These are phyloP conservation scores for Osmozyma mogii DNA, from an alignment of 805 yeast genomes.

Conservation along the genomic window DNA sequence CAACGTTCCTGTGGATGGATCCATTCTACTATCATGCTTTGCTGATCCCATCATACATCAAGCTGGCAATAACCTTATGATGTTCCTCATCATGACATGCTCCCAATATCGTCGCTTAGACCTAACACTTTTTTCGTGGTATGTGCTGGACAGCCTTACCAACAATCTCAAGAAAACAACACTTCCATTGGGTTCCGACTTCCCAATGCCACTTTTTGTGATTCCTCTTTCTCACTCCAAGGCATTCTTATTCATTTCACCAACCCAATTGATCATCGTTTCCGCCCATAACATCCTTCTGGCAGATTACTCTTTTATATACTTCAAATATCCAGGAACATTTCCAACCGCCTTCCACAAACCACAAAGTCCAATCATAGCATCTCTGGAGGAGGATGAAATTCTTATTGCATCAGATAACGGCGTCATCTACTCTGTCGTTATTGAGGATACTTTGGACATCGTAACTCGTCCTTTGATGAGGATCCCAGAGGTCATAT, in stretches of 20 bases:
- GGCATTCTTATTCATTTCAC: slow-evolving; percentile 32
- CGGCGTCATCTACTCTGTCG: slow-evolving; percentile 26
- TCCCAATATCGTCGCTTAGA: slow-evolving; percentile 30
- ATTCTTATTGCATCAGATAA: slow-evolving; percentile 26
- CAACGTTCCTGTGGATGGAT: slow-evolving; percentile 35
- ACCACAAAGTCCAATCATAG: slow-evolving; percentile 15
- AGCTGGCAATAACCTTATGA: slow-evolving; percentile 18
- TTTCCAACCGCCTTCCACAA: slow-evolving; percentile 36
- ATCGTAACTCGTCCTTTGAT: slow-evolving; percentile 20
- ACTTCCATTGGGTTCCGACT: slow-evolving; percentile 31
- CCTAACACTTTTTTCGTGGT: slow-evolving; percentile 35
- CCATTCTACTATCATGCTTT: slow-evolving; percentile 35
- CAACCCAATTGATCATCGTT: slow-evolving; percentile 25
- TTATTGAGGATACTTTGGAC: slow-evolving; percentile 14
- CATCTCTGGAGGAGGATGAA: slow-evolving; percentile 14
- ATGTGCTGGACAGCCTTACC: slow-evolving; percentile 24
- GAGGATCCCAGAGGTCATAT: slow-evolving; percentile 27
- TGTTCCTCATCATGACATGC: slow-evolving; percentile 28
- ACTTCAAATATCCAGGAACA: slow-evolving; percentile 13
- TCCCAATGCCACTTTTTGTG: slow-evolving; percentile 36
- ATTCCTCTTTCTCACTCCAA: slow-evolving; percentile 29
- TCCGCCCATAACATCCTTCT: slow-evolving; percentile 40
- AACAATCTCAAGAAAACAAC: slow-evolving; percentile 26
- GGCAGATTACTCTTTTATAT: slow-evolving; percentile 33
- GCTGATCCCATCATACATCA: too few species aligned